Percentiles rank a stretch among this genome's conserved stretches.
These are phyloP conservation scores for Phytophthora syringae DNA, from an alignment of 352 stramenopile species.

Conservation along the genomic window DNA sequence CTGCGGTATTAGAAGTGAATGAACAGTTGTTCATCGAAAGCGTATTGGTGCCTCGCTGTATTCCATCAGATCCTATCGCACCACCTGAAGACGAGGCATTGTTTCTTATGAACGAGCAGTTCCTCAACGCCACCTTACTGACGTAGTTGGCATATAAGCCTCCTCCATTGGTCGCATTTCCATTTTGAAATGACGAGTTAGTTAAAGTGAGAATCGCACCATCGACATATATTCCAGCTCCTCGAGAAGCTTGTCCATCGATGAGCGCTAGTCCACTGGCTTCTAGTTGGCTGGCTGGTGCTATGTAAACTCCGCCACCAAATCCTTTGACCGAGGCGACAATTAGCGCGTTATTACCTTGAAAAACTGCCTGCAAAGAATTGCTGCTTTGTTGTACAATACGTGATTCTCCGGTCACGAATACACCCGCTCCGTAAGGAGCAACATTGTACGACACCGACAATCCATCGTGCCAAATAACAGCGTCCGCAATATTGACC, in stretches of 20 bases:
- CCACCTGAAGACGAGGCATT: conserved; percentile 33
- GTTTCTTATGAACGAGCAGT: conserved; percentile 37
- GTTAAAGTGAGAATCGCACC: conserved; percentile 20
- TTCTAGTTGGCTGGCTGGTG: conserved; percentile 15
- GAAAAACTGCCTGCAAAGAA: conserved; percentile 17
- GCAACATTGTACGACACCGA: conserved; percentile 34
- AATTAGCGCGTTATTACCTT: conserved; percentile 17
- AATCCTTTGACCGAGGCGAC: conserved; percentile 4
- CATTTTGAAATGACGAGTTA: conserved; percentile 22
- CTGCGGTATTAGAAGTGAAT: conserved; percentile 34
- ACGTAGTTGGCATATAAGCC: conserved; percentile 33
- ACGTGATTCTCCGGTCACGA: conserved; percentile 2
- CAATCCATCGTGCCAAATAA: conserved; percentile 29
- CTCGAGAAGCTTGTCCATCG: conserved; percentile 18
- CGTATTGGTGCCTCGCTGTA: conserved; percentile 6
- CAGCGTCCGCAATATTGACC: conserved; percentile 22
- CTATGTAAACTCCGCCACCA: conserved; percentile 39
- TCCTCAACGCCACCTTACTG: conserved; percentile 28
- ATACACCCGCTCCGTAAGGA: conserved; percentile 37
- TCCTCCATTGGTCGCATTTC: conserved; percentile 27
- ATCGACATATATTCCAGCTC: conserved; percentile 40
- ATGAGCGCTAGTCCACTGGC: conserved; percentile 21
- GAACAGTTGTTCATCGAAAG: conserved; percentile 29
- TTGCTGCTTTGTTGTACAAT: conserved; percentile 7
- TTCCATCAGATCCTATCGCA: conserved; percentile 30